Evolutionary conservation across 768 basidiomycete genomes (phyloP), one percentile per base, ranked within the genome.

Genomic region (Termitomyces sp.): DNA sequence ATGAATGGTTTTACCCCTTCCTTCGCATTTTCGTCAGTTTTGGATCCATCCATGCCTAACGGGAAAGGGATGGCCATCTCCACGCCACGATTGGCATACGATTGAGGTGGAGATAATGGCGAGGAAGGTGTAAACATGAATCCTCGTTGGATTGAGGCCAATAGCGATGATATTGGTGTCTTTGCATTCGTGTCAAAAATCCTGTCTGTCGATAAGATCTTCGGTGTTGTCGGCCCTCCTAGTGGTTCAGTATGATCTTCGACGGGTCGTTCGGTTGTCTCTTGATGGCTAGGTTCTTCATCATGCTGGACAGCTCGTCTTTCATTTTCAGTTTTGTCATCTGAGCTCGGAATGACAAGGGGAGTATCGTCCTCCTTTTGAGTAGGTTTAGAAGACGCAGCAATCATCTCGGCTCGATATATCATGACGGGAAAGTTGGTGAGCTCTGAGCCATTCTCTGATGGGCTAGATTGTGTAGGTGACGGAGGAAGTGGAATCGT

Each of bases 151-250:
- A 89, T 89, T 3, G 86, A 81, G 16, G 77, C 74, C 45, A 86
- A 71, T 32, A 89, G 77, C 9, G 82, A 74, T 7, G 88, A 87
- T 48, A 89, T 89, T 2, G 88, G 88, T 32, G 88, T 89, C 60
- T 76, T 82, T 34, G 52, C 49, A 24, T 56, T 53, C 34, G 52
- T 42, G 14, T 58, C 56, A 8, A 53, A 50, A 39, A 43, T 14
- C n/a, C 24, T 40, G 32, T 55, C 40, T 33, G 56, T 34, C n/a
- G 55, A 33, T 24, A 27, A 40, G 18, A 60, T 6, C 4, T 50
- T 53, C 4, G 66, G 65, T 33, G 60, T 64, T 37, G 50, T 24
- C 3, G 58, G 52, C 4, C 39, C 37, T 4, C 45, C 42, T 8
- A 32, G 18, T 48, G 51, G 48, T 37, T 24, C n/a, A 12, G 3